These are phyloP conservation scores for Fusarium gaditjirri DNA, from an alignment of 2,329 filamentous ascomycete genomes.

Conservation along the genomic window DNA sequence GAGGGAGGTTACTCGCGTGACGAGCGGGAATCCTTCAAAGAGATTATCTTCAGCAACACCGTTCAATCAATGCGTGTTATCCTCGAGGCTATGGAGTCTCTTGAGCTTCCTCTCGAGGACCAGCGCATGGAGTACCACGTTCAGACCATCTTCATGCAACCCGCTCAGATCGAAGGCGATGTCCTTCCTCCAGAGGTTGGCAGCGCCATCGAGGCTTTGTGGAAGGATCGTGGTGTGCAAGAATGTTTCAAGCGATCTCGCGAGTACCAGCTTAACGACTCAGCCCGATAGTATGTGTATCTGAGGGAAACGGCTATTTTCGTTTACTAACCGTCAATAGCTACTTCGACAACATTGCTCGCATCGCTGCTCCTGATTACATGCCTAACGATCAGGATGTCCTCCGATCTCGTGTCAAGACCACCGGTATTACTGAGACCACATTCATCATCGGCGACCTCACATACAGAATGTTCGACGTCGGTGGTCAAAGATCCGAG, in stretches of 20 bases:
- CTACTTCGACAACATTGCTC: conserved; percentile 95
- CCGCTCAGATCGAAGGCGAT: conserved; percentile 94
- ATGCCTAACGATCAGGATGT: conserved; percentile 96
- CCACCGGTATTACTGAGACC: conserved; percentile 95
- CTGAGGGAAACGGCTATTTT: not conserved
- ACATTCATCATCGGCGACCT: conserved; percentile 95
- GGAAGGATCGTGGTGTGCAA: conserved; percentile 93
- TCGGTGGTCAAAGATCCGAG: conserved; percentile 94
- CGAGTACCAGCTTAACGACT: conserved; percentile 97
- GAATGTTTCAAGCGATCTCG: conserved; percentile 95
- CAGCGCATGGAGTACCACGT: conserved; percentile 96
- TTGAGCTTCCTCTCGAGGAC: conserved; percentile 86
- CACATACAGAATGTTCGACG: conserved; percentile 97
- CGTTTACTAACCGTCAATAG: conserved; percentile 60
- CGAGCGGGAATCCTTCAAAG: conserved; percentile 75
- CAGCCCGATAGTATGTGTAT: conserved; percentile 85
- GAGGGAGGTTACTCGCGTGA: conserved; percentile 98
- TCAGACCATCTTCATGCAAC: conserved; percentile 98
- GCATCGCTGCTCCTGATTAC: conserved; percentile 91
- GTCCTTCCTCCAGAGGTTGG: conserved; percentile 94
- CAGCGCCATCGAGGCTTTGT: conserved; percentile 89
- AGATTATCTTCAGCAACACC: conserved; percentile 77
- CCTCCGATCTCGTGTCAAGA: conserved; percentile 95
- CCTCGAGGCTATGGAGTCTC: conserved; percentile 74
- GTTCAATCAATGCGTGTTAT: conserved; percentile 77